Percentiles rank a stretch among this genome's conserved stretches.
These are phyloP conservation scores for Caryocar brasiliense DNA, from an alignment of 441 rosid genomes.

Conservation along the genomic window DNA sequence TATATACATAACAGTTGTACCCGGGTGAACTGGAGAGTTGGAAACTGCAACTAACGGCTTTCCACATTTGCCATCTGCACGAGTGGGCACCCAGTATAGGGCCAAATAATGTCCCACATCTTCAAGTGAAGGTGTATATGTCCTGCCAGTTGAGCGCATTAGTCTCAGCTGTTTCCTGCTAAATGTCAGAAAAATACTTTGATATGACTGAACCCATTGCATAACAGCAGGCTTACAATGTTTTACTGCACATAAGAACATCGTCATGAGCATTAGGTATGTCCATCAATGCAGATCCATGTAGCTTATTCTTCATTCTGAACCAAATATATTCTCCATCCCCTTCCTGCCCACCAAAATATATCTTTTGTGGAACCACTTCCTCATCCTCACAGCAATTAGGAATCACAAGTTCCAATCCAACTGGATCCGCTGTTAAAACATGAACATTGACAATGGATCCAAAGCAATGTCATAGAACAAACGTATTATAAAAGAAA, in stretches of 20 bases:
- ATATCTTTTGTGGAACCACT: constrained; percentile 62
- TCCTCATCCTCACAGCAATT: constrained; percentile 68
- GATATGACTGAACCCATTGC: constrained; percentile 7
- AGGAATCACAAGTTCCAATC: constrained; percentile 66
- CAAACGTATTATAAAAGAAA: background rate
- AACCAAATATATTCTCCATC: constrained; percentile 78
- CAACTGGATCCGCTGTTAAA: constrained; percentile 84
- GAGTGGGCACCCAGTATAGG: constrained; percentile 75
- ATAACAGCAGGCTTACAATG: constrained; percentile 46
- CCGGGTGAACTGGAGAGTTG: constrained; percentile 70
- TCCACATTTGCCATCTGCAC: constrained; percentile 80
- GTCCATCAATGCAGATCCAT: constrained; percentile 54
- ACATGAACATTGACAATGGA: constrained; percentile 3
- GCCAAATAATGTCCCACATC: constrained; percentile 83
- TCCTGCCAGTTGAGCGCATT: constrained; percentile 34
- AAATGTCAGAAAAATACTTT: constrained; percentile 7
- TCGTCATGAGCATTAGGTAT: constrained; percentile 42
- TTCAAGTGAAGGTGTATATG: constrained; percentile 70
- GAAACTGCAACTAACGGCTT: constrained; percentile 70
- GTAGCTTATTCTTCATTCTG: constrained; percentile 54
- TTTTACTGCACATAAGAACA: constrained; percentile 44
- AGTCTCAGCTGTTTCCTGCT: background rate
- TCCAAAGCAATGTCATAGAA: background rate
- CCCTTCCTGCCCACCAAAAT: constrained; percentile 92
- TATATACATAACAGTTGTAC: constrained; percentile 22